Evolutionary conservation across 2,329 filamentous ascomycete genomes (phyloP), one percentile per base, ranked within the genome.

Genomic region (Fusarium sp.): DNA sequence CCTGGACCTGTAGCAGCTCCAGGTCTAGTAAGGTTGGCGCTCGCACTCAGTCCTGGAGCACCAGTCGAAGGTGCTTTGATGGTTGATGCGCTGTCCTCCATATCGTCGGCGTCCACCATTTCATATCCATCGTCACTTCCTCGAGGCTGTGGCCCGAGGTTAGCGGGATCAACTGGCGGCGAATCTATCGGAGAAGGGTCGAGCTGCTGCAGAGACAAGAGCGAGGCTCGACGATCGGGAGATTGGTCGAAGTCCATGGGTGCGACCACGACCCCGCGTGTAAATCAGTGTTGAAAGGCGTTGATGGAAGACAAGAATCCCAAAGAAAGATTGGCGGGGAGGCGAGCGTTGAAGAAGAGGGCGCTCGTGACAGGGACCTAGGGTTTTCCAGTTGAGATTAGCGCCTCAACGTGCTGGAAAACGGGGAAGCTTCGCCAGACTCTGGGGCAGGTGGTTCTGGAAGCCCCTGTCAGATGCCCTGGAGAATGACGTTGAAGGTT

Each of bases 121-220:
- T 66, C 64, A 29, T 64, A 67, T 12, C 75, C 29, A 79, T 72
- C 52, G 75, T 73, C 26, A 73, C 74, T 61, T 40, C 60, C 47
- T 59, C 54, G 51, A 59, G 50, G 53, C 24, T 52, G 29, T 64
- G 51, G 19, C 31, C 31, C 79, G 74, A 22, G 80, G 84, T 53
- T 82, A 42, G 76, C 68, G 43, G 77, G 74, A 56, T 77, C 75
- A 15, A 73, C 82, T 50, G 88, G 71, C 2, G 79, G 76, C 34
- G 77, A 76, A 25, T 85, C 90, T 39, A 96, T 91, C 0, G 93
- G 93, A 22, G 88, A 88, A 4, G 93, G 93, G 49, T 96, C 93
- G 61, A 97, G 81, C 72, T 94, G 87, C 47, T 89, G 83, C 55
- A 97, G 83, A 38, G 89, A 89, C 55, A 87, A 78, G 49, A 88